Evolutionary conservation across 345 rosid genomes (phyloP).

Genomic region (Passiflora organensis): DNA sequence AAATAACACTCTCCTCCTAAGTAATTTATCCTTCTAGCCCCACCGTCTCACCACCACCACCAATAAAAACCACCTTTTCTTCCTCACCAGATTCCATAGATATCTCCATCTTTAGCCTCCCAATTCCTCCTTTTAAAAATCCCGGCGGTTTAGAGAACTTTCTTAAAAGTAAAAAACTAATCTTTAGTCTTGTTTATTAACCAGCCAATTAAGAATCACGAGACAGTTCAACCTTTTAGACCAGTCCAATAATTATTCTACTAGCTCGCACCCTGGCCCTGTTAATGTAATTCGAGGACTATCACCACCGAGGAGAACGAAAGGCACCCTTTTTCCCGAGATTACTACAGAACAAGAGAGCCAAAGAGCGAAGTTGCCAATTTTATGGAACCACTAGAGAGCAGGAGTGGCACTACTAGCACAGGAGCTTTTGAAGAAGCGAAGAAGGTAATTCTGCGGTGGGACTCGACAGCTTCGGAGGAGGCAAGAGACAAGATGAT

Average conservation of each 20-base stretch:
- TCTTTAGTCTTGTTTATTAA: neutral
- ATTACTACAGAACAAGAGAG: too few relatives aligned
- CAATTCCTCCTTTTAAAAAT: neutral
- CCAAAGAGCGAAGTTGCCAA: too few relatives aligned
- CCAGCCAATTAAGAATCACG: too few relatives aligned
- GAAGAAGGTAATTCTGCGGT: constrained; percentile 66
- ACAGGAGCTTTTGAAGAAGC: constrained; percentile 46
- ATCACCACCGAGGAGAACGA: too few relatives aligned
- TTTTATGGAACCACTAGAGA: constrained; percentile 59
- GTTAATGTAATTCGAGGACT: too few relatives aligned
- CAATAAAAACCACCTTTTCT: constrained; percentile 1
- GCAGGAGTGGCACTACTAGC: neutral
- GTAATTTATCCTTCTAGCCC: neutral
- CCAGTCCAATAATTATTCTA: too few relatives aligned
- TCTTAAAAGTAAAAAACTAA: too few relatives aligned
- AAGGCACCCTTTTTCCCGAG: too few relatives aligned
- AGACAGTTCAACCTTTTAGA: too few relatives aligned
- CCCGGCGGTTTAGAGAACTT: too few relatives aligned
- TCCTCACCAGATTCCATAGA: constrained; percentile 1
- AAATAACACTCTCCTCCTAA: neutral
- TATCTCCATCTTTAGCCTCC: neutral
- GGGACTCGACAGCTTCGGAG: constrained; percentile 90
- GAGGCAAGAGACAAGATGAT: constrained; percentile 84
- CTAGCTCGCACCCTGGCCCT: too few relatives aligned
- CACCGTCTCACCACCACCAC: neutral